phyloP scores from a whole-genome alignment of 2,329 filamentous ascomycete genomes.

The Diplocarpon mali region DNA sequence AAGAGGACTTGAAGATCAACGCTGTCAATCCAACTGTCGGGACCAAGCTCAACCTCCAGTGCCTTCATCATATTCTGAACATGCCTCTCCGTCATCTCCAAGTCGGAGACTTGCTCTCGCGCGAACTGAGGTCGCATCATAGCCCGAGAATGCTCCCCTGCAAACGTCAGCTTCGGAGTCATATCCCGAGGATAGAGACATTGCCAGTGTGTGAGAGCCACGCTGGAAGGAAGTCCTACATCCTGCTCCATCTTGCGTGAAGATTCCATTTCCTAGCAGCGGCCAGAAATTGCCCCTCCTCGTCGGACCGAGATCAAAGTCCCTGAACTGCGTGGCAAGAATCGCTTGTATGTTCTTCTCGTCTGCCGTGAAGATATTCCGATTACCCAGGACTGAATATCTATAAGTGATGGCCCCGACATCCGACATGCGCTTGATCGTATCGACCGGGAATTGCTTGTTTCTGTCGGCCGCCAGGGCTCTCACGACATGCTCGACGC shows the following conservation, averaged over 20 bases:
- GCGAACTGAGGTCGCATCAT: slow-evolving; percentile 45
- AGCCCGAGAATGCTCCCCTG: slow-evolving; percentile 26
- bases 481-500: slow-evolving; percentile 20
- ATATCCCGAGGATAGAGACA: no score
- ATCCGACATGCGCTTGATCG: slow-evolving; percentile 27
- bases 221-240: slow-evolving; percentile 6
- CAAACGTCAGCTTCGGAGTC: neutral
- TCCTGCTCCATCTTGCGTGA: slow-evolving; percentile 23
- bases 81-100: slow-evolving; percentile 61
- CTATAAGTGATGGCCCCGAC: slow-evolving; percentile 24
- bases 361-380: slow-evolving; percentile 19
- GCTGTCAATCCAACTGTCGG: slow-evolving; percentile 33
- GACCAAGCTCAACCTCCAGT: slow-evolving; percentile 45
- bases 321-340: slow-evolving; percentile 39
- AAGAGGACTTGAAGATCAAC: slow-evolving; percentile 55
- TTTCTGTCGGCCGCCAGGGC: slow-evolving; percentile 17
- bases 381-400: slow-evolving; percentile 16
- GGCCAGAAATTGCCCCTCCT: slow-evolving; percentile 40
- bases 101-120: slow-evolving; percentile 48
- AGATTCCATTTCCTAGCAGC: slow-evolving; percentile 25
- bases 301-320: slow-evolving; percentile 42
- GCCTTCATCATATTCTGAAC: slow-evolving; percentile 46
- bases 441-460: slow-evolving; percentile 19
- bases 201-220: neutral
- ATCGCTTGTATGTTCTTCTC: slow-evolving; percentile 43